Evolutionary conservation across 148 eudicot genomes (phyloP).

Genomic region (Rhododendron kiyosumense): DNA sequence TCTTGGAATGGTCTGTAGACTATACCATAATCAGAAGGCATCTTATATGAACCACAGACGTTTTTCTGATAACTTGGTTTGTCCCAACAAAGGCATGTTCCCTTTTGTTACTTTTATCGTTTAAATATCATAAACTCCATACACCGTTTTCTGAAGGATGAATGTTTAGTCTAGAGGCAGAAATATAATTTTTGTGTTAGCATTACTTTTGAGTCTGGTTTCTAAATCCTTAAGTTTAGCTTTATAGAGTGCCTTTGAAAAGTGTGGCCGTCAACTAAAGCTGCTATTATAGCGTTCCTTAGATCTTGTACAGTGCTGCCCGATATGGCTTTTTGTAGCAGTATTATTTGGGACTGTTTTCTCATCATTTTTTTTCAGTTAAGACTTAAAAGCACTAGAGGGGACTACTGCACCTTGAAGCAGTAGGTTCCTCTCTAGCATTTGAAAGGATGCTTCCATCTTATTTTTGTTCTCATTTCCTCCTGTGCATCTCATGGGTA

Average conservation of each 20-base stretch:
- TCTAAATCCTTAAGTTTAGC: neutral
- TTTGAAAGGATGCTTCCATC: neutral
- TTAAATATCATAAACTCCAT: neutral
- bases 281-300: neutral
- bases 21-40: neutral
- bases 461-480: neutral
- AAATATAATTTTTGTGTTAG: neutral
- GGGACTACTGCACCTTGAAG: neutral
- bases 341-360: neutral
- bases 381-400: neutral
- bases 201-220: neutral
- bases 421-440: neutral
- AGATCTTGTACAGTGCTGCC: neutral
- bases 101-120: neutral
- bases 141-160: neutral
- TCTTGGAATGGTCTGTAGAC: neutral
- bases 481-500: neutral
- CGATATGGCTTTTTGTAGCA: neutral
- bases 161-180: neutral
- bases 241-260: neutral
- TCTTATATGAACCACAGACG: neutral
- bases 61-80: neutral
- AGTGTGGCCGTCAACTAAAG: neutral
- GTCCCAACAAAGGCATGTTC: neutral
- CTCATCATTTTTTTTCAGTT: too few species aligned